Percentiles rank a stretch among this genome's conserved stretches.
Conservation (phyloP, 495 filamentous ascomycete genomes). For the Xylaria longipes region DNA sequence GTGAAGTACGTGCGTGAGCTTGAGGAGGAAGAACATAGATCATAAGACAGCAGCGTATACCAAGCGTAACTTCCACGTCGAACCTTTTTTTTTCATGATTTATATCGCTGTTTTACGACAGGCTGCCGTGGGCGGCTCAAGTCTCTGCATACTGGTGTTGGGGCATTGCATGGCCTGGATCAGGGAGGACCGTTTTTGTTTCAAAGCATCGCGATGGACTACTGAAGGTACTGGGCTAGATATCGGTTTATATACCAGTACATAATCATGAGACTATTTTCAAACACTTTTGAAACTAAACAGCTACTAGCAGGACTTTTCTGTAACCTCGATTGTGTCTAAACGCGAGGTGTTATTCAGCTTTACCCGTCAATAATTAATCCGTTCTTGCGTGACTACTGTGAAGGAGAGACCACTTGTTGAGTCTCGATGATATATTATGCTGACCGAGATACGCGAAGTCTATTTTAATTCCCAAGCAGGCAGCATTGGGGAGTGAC, state of each 20-base stretch:
- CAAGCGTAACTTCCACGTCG: neutral
- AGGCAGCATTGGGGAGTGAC: too few species aligned
- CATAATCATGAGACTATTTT: neutral
- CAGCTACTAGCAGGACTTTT: neutral
- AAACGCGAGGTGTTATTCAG: too few species aligned
- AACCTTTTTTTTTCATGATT: neutral
- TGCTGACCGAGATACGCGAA: too few species aligned
- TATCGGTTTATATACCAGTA: neutral
- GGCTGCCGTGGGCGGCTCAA: neutral
- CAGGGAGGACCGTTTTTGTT: neutral
- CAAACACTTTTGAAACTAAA: neutral
- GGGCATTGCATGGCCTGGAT: conserved; percentile 7
- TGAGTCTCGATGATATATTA: too few species aligned
- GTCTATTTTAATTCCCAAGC: too few species aligned
- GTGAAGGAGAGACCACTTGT: too few species aligned
- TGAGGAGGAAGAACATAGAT: conserved; percentile 61
- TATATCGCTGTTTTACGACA: neutral
- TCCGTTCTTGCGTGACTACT: too few species aligned
- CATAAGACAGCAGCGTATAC: conserved; percentile 22
- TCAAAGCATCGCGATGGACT: neutral
- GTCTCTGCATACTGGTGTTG: conserved; percentile 21
- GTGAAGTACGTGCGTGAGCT: conserved; percentile 90
- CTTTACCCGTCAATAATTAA: too few species aligned
- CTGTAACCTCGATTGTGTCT: too few species aligned
- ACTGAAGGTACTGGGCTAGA: neutral